Percentiles rank a stretch among this genome's conserved stretches.
phyloP scores from a whole-genome alignment of 805 yeast genomes.

The Candida ascalaphidarum region DNA sequence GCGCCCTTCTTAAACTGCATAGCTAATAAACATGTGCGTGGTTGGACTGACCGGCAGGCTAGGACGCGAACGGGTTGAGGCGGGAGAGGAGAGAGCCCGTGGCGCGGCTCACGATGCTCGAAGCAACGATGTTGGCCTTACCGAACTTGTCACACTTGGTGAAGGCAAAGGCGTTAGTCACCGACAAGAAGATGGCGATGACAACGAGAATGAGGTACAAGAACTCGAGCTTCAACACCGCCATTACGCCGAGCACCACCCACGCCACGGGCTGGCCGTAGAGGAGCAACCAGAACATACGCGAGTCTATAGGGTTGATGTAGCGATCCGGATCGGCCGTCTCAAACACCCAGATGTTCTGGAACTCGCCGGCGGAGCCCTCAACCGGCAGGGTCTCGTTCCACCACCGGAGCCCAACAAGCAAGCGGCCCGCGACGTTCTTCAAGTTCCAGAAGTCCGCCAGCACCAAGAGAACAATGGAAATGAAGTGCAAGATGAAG shows the following conservation, averaged over 20 bases:
- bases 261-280: constrained; percentile 73
- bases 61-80: constrained; percentile 30
- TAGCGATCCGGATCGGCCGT: constrained; percentile 64
- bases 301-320: constrained; percentile 88
- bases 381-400: constrained; percentile 47
- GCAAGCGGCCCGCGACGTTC: constrained; percentile 79
- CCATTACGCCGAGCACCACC: constrained; percentile 67
- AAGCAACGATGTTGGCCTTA: constrained; percentile 64
- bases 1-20: no score
- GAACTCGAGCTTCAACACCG: constrained; percentile 70
- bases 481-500: constrained; percentile 64
- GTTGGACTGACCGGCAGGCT: no score
- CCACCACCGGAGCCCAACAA: constrained; percentile 97
- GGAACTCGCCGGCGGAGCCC: constrained; percentile 45
- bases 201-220: constrained; percentile 53
- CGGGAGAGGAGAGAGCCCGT: constrained; percentile 38
- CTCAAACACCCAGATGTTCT: constrained; percentile 81
- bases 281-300: constrained; percentile 75
- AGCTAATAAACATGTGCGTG: no score
- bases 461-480: constrained; percentile 66
- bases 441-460: constrained; percentile 93
- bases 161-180: constrained; percentile 83
- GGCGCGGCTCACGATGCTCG: constrained; percentile 46
- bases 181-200: constrained; percentile 63
- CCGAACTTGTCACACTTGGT: constrained; percentile 90